Conservation (phyloP, 805 yeast species). For the Barnettozyma wickerhamii region DNA sequence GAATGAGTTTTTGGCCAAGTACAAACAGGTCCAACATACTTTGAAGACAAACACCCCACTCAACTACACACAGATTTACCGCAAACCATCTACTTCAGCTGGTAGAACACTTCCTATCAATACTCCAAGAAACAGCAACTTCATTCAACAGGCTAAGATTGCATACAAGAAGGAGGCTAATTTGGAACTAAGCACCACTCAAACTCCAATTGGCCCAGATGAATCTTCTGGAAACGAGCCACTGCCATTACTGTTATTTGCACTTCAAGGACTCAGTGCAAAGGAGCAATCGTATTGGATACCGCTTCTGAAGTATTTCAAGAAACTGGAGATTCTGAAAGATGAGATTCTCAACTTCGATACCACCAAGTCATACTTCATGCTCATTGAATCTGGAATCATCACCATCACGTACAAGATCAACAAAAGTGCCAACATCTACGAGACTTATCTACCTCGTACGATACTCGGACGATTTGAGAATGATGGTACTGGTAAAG, state of each 20-base stretch:
- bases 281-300: slow-evolving; percentile 57
- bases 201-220: slow-evolving; percentile 9
- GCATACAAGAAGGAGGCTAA: slow-evolving; percentile 28
- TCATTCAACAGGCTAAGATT: slow-evolving; percentile 36
- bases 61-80: slow-evolving; percentile 2
- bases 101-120: slow-evolving; percentile 18
- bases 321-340: slow-evolving; percentile 41
- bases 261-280: slow-evolving; percentile 40
- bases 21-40: slow-evolving; percentile 28
- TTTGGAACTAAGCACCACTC: slow-evolving; percentile 13
- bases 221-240: slow-evolving; percentile 31
- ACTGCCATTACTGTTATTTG: slow-evolving; percentile 40
- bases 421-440: slow-evolving; percentile 26
- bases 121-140: slow-evolving; percentile 39
- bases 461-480: slow-evolving; percentile 49
- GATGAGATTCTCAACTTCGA: slow-evolving; percentile 48
- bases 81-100: slow-evolving; percentile 1
- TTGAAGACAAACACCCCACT: not conserved
- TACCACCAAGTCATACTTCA: slow-evolving; percentile 36
- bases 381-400: slow-evolving; percentile 55
- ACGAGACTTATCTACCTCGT: slow-evolving; percentile 46
- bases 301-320: slow-evolving; percentile 52
- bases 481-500: slow-evolving; percentile 27
- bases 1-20: slow-evolving; percentile 63
- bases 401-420: slow-evolving; percentile 49